Conservation (phyloP, 805 yeast genomes). For the Suhomyces kilbournensis region DNA sequence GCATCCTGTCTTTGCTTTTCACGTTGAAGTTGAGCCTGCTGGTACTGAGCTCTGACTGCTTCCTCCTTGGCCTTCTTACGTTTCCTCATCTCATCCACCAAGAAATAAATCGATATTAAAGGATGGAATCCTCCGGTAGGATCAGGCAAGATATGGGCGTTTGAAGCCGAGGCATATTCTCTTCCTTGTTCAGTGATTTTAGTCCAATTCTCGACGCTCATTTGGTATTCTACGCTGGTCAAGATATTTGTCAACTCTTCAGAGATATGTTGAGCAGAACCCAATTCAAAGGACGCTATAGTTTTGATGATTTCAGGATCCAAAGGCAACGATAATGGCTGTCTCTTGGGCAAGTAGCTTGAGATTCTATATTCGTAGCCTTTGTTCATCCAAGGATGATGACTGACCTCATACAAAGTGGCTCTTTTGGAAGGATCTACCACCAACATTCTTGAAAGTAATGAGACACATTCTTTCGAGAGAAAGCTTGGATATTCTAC, state of each 20-base stretch:
- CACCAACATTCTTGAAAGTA: constrained; percentile 84
- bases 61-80: constrained; percentile 64
- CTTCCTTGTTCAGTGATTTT: constrained; percentile 37
- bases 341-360: constrained; percentile 71
- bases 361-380: constrained; percentile 77
- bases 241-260: constrained; percentile 57
- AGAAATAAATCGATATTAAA: constrained; percentile 75
- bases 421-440: constrained; percentile 87
- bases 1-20: constrained; percentile 8
- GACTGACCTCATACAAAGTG: constrained; percentile 67
- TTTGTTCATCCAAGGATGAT: constrained; percentile 92
- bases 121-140: constrained; percentile 91
- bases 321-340: constrained; percentile 69
- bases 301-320: constrained; percentile 65
- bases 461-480: constrained; percentile 74
- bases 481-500: constrained; percentile 88
- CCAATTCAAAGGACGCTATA: constrained; percentile 77
- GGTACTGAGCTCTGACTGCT: constrained; percentile 31
- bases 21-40: constrained; percentile 15
- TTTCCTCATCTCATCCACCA: constrained; percentile 79
- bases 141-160: constrained; percentile 47
- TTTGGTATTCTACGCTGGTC: constrained; percentile 61
- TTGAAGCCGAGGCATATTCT: constrained; percentile 34
- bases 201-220: constrained; percentile 63
- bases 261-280: constrained; percentile 57